A percentile compares a stretch with the other conserved stretches of the same genome.
These are phyloP conservation scores for Recurvomyces mirabilis DNA, from an alignment of 495 filamentous ascomycete genomes.

Conservation along the genomic window DNA sequence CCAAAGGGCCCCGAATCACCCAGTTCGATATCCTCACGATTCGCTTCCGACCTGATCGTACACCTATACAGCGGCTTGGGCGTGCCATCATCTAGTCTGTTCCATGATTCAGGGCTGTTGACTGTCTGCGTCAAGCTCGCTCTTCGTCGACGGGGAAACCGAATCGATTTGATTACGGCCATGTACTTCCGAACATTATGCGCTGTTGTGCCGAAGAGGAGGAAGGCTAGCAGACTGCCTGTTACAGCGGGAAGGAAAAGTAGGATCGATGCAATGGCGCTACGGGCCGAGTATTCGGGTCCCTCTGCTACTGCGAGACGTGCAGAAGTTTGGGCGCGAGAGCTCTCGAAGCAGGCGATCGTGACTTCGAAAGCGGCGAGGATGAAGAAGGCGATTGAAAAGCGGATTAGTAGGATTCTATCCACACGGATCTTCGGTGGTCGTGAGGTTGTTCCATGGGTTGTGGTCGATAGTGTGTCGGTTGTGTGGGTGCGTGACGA, in stretches of 20 bases:
- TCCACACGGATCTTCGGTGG: conserved; percentile 3
- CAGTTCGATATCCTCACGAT: too few relatives aligned
- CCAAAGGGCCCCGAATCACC: too few relatives aligned
- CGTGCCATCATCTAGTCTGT: too few relatives aligned
- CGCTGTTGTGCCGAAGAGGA: conserved; percentile 11
- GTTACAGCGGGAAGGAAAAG: conserved; percentile 8
- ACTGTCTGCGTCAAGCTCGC: too few relatives aligned
- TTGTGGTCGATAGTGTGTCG: not conserved
- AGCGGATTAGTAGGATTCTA: conserved; percentile 7
- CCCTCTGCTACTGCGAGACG: not conserved
- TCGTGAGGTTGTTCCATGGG: not conserved
- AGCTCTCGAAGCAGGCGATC: not conserved
- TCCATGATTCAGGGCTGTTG: too few relatives aligned
- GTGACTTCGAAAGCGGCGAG: conserved; percentile 2
- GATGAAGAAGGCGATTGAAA: conserved; percentile 7
- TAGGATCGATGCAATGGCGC: not conserved
- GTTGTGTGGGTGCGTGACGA: not conserved
- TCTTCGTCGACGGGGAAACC: too few relatives aligned
- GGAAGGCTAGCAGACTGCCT: not conserved
- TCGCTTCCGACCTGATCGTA: too few relatives aligned
- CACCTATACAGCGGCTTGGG: too few relatives aligned
- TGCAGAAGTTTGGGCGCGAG: not conserved
- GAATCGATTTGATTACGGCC: not conserved
- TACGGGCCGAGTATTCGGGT: not conserved
- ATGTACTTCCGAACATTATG: not conserved